phyloP scores from a whole-genome alignment of 2,329 filamentous ascomycete species.

The Ophiostoma australiae region DNA sequence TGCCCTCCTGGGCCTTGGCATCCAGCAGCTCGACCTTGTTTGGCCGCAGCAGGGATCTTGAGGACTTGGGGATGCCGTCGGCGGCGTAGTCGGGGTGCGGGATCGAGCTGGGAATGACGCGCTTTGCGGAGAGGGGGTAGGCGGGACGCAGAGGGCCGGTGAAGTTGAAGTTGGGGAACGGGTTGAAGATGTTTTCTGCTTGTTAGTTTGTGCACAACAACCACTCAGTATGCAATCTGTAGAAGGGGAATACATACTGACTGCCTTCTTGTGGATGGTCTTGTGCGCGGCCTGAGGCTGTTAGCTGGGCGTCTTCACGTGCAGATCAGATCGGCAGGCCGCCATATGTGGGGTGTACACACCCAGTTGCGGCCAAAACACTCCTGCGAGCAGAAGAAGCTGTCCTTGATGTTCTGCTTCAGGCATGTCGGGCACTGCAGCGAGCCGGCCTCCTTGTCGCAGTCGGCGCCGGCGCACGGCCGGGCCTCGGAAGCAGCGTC shows the following conservation, averaged over 20 bases:
- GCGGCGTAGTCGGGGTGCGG: constrained; percentile 80
- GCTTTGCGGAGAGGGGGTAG: constrained; percentile 71
- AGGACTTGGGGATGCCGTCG: constrained; percentile 68
- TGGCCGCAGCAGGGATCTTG: constrained; percentile 57
- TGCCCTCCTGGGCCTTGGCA: constrained; percentile 73
- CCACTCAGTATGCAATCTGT: too few relatives aligned
- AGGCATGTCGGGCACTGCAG: constrained; percentile 94
- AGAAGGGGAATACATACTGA: background rate
- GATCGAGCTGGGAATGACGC: constrained; percentile 74
- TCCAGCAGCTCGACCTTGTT: constrained; percentile 82
- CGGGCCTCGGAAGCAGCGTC: constrained; percentile 52
- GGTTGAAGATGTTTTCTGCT: constrained; percentile 80
- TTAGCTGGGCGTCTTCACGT: background rate
- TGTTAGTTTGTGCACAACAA: background rate
- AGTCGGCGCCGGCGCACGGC: constrained; percentile 77
- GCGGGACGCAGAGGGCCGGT: constrained; percentile 78
- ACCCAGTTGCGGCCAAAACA: constrained; percentile 99
- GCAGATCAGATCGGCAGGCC: background rate
- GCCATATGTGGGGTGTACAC: background rate
- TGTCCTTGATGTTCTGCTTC: constrained; percentile 80
- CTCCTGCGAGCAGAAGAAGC: constrained; percentile 96
- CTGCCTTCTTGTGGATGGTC: constrained; percentile 67
- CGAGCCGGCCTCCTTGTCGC: constrained; percentile 76
- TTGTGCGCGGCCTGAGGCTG: constrained; percentile 70
- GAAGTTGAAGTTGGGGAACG: constrained; percentile 81